Conservation (phyloP, 2,329 filamentous ascomycete species). For the Fonsecaea multimorphosa region DNA sequence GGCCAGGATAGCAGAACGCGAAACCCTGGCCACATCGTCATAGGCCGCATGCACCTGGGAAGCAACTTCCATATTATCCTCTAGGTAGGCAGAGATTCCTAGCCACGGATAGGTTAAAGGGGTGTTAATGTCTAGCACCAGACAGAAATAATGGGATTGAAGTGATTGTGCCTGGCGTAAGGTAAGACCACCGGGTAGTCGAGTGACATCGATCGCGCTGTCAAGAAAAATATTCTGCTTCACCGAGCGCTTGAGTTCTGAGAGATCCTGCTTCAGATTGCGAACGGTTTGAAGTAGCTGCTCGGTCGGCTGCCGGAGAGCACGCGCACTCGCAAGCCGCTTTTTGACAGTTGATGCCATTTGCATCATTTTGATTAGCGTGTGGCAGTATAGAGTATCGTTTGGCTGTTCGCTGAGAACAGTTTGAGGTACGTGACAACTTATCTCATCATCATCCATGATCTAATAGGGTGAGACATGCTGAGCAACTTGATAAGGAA, state of each 20-base stretch:
- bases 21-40: slow-evolving; percentile 11
- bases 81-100: neutral
- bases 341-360: slow-evolving; percentile 18
- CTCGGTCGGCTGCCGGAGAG: slow-evolving; percentile 10
- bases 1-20: slow-evolving; percentile 19
- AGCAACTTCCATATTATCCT: neutral
- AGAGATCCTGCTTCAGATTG: slow-evolving; percentile 14
- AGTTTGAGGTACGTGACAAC: slow-evolving; percentile 4
- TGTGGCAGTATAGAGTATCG: slow-evolving; percentile 25
- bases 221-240: slow-evolving; percentile 19
- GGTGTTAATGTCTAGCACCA: slow-evolving; percentile 27
- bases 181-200: slow-evolving; percentile 16
- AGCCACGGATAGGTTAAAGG: slow-evolving; percentile 23
- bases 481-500: neutral
- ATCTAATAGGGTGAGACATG: neutral
- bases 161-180: slow-evolving; percentile 25
- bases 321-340: slow-evolving; percentile 17
- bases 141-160: slow-evolving; percentile 23
- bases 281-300: slow-evolving; percentile 13
- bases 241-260: slow-evolving; percentile 10
- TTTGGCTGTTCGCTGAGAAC: neutral
- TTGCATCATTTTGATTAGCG: slow-evolving; percentile 21
- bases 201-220: slow-evolving; percentile 10
- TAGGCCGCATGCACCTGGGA: slow-evolving; percentile 10
- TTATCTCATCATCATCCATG: slow-evolving; percentile 28